These are phyloP conservation scores for Tylopilus rubrobrunneus DNA, from an alignment of 768 basidiomycete species.

Conservation along the genomic window DNA sequence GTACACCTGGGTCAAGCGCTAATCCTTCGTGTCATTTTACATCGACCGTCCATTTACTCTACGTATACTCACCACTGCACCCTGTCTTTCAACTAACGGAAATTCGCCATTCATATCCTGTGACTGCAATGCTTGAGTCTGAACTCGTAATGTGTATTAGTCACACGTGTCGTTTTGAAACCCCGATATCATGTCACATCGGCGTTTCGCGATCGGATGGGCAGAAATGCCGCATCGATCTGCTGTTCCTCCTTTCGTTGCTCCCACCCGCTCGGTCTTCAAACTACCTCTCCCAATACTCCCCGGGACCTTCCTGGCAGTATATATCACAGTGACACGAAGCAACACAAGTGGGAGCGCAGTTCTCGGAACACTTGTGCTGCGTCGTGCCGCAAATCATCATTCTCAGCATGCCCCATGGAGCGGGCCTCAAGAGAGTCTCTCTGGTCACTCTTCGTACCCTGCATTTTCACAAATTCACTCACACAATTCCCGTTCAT, in stretches of 20 bases:
- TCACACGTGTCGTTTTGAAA: not conserved
- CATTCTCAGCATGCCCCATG: not conserved
- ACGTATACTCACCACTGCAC: not conserved
- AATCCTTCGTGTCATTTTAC: constrained; percentile 8
- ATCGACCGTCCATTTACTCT: too few species aligned
- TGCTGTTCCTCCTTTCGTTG: not conserved
- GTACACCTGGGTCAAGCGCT: constrained; percentile 92
- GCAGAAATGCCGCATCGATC: not conserved
- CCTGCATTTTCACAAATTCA: not conserved
- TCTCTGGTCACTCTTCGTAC: not conserved
- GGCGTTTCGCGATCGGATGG: not conserved
- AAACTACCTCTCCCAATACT: not conserved
- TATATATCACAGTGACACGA: constrained; percentile 6
- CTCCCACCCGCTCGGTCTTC: too few species aligned
- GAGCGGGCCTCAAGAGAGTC: not conserved
- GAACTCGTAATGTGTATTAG: too few species aligned
- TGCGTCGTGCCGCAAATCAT: constrained; percentile 11
- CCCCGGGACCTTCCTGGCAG: too few species aligned
- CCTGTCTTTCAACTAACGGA: not conserved
- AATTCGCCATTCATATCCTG: not conserved
- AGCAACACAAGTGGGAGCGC: constrained; percentile 40
- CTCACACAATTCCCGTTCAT: not conserved
- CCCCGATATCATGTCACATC: not conserved
- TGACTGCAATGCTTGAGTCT: too few species aligned
- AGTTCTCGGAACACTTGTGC: constrained; percentile 43